Base-by-base conservation (phyloP, 345 rosid species). In the Populus ilicifolia region DNA sequence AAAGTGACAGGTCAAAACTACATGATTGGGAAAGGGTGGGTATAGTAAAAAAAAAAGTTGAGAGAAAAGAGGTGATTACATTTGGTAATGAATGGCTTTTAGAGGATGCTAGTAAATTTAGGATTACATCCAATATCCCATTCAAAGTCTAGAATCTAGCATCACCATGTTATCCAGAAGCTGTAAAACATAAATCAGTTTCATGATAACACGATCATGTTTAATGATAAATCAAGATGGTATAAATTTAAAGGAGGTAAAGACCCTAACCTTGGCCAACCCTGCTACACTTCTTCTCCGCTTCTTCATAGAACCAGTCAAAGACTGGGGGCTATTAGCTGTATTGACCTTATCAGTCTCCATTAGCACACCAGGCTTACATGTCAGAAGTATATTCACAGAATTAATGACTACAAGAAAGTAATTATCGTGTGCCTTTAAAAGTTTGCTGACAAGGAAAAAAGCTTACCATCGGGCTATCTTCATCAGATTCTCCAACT, bases 281-380 rank as follows among this genome's bases (percentile, higher is more conserved):
- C 94, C 97, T 39, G 92, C 69, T 68, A 87, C 69, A 85, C 89
- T 86, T 88, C 83, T 90, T 85, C 96, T 90, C 71, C 86, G 87
- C 81, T 92, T 93, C 87, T 92, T 90, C 79, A 75, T 44, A 74
- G 92, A 82, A 86, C 84, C 93, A 79, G 79, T 63, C 35, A 87
- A 84, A 84, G 96, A 85, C 80, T 88, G 90, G 33, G 69, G 83
- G 78, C 65, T 72, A 77, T 50, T 73, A 70, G 69, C 81, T 59
- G 84, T 14, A 63, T 80, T 78, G 29, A 65, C 36, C 75, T 79
- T 82, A 74, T 84, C 88, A 70, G 83, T 82, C 83, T 86, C 88
- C 80, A 80, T 73, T 14, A 79, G 84, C 81, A 74, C 64, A 69
- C 80, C 79, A 61, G 79, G 80, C 73, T 83, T 83, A 91, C 83